phyloP scores from a whole-genome alignment of 495 filamentous ascomycete species.

The Aspergillus cristatus region DNA sequence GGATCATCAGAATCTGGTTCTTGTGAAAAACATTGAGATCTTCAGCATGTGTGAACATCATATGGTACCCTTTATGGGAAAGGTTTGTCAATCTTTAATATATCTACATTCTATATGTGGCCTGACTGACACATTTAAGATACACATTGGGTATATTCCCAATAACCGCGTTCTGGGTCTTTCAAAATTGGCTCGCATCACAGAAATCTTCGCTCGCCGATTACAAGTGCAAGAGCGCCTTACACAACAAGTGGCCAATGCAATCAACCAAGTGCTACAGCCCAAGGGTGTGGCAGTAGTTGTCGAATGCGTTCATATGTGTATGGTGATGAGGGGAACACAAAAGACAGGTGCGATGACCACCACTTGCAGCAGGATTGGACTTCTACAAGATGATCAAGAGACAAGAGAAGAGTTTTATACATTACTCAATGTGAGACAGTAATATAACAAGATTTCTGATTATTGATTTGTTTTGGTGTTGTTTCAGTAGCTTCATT shows the following conservation, averaged over 20 bases:
- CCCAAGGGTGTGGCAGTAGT: slow-evolving; percentile 74
- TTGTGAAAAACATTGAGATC: slow-evolving; percentile 84
- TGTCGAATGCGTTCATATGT: slow-evolving; percentile 79
- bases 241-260: slow-evolving; percentile 80
- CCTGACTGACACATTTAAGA: slow-evolving; percentile 34
- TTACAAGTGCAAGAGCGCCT: slow-evolving; percentile 82
- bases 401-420: neutral
- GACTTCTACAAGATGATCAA: slow-evolving; percentile 16
- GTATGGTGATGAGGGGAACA: slow-evolving; percentile 83
- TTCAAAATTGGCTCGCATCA: slow-evolving; percentile 79
- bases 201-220: slow-evolving; percentile 77
- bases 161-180: slow-evolving; percentile 67
- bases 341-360: slow-evolving; percentile 68
- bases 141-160: slow-evolving; percentile 91
- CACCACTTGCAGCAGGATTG: slow-evolving; percentile 76
- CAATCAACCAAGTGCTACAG: slow-evolving; percentile 71
- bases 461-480: too few relatives aligned
- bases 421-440: slow-evolving; percentile 6
- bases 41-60: slow-evolving; percentile 87
- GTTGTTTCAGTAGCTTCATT: too few relatives aligned
- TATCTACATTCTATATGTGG: too few relatives aligned
- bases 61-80: slow-evolving; percentile 78
- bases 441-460: neutral
- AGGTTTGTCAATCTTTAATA: slow-evolving; percentile 33
- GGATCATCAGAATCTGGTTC: slow-evolving; percentile 78